phyloP scores from a whole-genome alignment of 805 yeast species.

The Candida michaelii region DNA sequence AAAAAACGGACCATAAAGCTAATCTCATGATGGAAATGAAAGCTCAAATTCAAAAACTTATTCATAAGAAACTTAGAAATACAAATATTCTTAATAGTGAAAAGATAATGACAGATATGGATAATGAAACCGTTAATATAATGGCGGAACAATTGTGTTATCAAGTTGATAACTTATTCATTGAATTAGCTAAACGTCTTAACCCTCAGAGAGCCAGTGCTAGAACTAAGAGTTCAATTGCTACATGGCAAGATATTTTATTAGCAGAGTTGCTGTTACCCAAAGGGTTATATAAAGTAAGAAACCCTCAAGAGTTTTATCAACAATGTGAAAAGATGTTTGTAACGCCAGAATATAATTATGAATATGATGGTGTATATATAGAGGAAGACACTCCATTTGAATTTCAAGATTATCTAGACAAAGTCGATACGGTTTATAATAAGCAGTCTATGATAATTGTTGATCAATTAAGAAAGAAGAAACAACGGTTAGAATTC shows the following conservation, averaged over 20 bases:
- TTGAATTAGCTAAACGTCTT: constrained; percentile 10
- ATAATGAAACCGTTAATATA: constrained; percentile 1
- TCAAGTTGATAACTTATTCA: constrained; percentile 10
- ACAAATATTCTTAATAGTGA: constrained; percentile 3
- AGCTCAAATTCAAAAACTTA: constrained; percentile 12
- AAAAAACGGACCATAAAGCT: constrained; percentile 8
- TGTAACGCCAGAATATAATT: constrained; percentile 23
- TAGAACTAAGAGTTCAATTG: background rate
- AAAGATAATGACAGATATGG: constrained; percentile 8
- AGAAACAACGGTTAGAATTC: background rate
- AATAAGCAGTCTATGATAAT: background rate
- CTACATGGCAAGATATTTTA: constrained; percentile 32
- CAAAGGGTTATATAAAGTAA: constrained; percentile 9
- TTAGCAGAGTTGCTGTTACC: constrained; percentile 21
- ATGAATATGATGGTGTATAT: constrained; percentile 25
- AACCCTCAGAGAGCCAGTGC: background rate
- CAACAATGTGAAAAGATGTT: constrained; percentile 27
- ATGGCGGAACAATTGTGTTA: constrained; percentile 9
- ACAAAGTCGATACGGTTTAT: constrained; percentile 6
- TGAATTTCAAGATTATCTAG: constrained; percentile 10
- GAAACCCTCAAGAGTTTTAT: constrained; percentile 18
- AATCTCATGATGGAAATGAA: constrained; percentile 15
- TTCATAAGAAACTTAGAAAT: constrained; percentile 5
- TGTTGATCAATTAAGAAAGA: background rate
- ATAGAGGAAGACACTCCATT: constrained; percentile 12